Evolutionary conservation across 192 early-diverging fungal genomes (phyloP), one percentile per base, ranked within the genome.

Genomic region (Chytriomyces sp.): DNA sequence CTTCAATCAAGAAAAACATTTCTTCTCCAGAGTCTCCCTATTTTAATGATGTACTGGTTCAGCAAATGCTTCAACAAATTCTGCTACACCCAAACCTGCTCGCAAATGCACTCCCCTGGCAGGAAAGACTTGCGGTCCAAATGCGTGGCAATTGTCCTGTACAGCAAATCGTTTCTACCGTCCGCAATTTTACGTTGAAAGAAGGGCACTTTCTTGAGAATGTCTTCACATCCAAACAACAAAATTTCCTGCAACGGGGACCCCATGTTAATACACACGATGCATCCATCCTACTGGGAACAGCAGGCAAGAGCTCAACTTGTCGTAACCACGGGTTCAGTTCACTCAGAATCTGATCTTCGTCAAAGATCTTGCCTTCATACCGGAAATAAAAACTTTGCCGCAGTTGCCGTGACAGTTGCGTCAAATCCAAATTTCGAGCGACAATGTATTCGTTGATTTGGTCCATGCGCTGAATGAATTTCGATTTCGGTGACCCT

Each of bases 311-410:
- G 6, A 28, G 45, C 59, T 26, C 24, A 46, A 84, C 82, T 82
- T 84, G 79, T 35, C 80, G 75, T 50, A 87, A 60, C 20, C 80
- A 79, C 24, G 78, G 62, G 61, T 84, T 84, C 61, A 87, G 65
- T 61, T 87, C 86, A 9, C 26, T 6, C 70, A 87, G 26, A 48
- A 85, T 84, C 18, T 28, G 11, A 3, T 64, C 77, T 64, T 85
- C 82, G 44, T 87, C 72, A 68, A 87, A 87, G 57, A 76, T 82
- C 50, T 85, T 85, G 43, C 82, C 82, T 6, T 79, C 64, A 70
- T 87, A 87, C 61, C 85, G 85, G 53, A 85, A 69, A 16, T 80
- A 53, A 64, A 72, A 88, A 69, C 77, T 85, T 13, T 74, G 13
- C 35, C 23, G 45, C 24, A 86, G 68, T 48, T 50, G 46, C 9